Conservation (phyloP, 768 basidiomycete genomes). For the Phaffia australis region DNA sequence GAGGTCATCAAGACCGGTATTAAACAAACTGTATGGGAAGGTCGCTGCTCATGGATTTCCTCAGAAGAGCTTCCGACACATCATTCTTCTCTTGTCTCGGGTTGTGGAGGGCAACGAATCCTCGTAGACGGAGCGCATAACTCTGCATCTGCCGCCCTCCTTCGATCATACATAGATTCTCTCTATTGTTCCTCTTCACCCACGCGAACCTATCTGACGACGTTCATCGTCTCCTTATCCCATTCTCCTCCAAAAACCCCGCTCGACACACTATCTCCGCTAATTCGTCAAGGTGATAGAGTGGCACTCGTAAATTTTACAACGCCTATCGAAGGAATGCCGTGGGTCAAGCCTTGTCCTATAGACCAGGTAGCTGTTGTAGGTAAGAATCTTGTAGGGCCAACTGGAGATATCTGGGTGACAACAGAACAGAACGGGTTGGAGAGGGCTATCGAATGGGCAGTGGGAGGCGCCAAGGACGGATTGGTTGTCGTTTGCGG, state of each 20-base stretch:
- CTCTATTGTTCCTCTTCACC: conserved; percentile 36
- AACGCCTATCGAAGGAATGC: conserved; percentile 72
- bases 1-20: conserved; percentile 52
- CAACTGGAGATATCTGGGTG: conserved; percentile 39
- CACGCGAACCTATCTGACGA: conserved; percentile 38
- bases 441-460: conserved; percentile 48
- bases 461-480: conserved; percentile 30
- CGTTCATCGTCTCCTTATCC: conserved; percentile 71
- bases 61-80: not conserved
- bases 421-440: conserved; percentile 37
- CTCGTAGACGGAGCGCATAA: conserved; percentile 95
- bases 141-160: conserved; percentile 56
- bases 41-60: conserved; percentile 57
- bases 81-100: conserved; percentile 38
- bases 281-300: conserved; percentile 45
- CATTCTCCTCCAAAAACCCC: conserved; percentile 78
- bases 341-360: conserved; percentile 68
- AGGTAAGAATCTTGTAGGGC: conserved; percentile 43
- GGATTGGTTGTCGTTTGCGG: conserved; percentile 67
- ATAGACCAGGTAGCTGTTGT: conserved; percentile 46
- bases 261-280: conserved; percentile 54
- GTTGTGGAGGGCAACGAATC: conserved; percentile 39
- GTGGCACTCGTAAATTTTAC: conserved; percentile 34
- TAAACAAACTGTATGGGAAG: conserved; percentile 57
- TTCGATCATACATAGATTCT: conserved; percentile 54